These are phyloP conservation scores for Rosellinia necatrix DNA, from an alignment of 2,329 filamentous ascomycete species.

Conservation along the genomic window DNA sequence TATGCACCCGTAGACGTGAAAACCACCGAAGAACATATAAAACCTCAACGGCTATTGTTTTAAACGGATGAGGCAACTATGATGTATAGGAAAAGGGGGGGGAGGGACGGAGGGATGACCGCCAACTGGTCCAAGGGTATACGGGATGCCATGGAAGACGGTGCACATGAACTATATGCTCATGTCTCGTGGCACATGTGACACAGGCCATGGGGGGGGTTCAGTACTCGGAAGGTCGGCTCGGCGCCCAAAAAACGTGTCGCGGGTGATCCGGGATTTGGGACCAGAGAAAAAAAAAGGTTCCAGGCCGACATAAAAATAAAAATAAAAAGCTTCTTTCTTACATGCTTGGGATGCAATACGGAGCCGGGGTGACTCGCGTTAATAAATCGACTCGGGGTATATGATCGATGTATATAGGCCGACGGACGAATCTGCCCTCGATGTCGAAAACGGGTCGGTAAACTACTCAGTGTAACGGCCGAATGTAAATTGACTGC, in stretches of 20 bases:
- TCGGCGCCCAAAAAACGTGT: conserved; percentile 4
- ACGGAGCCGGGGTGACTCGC: conserved; percentile 19
- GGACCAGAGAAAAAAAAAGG: conserved; percentile 6
- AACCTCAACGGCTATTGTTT: neutral
- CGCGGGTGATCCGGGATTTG: conserved; percentile 10
- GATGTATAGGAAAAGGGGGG: conserved; percentile 9
- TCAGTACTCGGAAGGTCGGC: conserved; percentile 8
- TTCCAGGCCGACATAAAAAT: conserved; percentile 16
- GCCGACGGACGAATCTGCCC: conserved; percentile 5
- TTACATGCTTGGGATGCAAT: conserved; percentile 31
- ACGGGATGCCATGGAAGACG: neutral
- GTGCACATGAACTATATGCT: conserved; percentile 12
- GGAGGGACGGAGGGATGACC: no score
- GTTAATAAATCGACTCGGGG: conserved; percentile 11
- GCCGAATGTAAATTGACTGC: conserved; percentile 7
- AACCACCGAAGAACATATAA: conserved; percentile 25
- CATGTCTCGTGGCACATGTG: conserved; percentile 16
- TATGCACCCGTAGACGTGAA: conserved; percentile 32
- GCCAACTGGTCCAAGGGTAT: neutral
- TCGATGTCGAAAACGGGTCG: conserved; percentile 6
- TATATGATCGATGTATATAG: no score
- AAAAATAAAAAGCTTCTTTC: conserved; percentile 28
- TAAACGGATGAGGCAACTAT: conserved; percentile 3
- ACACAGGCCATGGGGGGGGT: conserved; percentile 15
- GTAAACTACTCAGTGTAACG: neutral